phyloP scores from a whole-genome alignment of 2,329 filamentous ascomycete species.

The Fusarium sp. region DNA sequence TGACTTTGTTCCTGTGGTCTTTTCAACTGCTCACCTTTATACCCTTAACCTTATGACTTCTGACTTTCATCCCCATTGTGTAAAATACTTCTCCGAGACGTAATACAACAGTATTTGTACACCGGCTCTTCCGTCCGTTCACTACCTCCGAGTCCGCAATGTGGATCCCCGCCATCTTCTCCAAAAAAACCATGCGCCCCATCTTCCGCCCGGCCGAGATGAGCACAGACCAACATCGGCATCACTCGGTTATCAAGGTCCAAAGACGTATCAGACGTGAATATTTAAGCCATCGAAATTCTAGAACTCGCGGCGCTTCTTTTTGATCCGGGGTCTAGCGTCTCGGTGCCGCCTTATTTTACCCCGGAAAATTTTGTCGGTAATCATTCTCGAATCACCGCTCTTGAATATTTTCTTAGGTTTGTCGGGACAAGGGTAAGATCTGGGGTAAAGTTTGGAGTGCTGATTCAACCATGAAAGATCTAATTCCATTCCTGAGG shows the following conservation, averaged over 20 bases:
- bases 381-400: conserved; percentile 38
- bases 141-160: not conserved
- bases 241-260: conserved; percentile 43
- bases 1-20: not conserved
- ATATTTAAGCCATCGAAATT: not conserved
- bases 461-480: not conserved
- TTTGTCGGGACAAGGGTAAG: conserved; percentile 3
- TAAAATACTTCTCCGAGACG: not conserved
- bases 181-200: not conserved
- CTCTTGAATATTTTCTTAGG: not conserved
- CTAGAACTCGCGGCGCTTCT: conserved; percentile 16
- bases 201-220: conserved; percentile 37
- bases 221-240: conserved; percentile 48
- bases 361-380: conserved; percentile 42
- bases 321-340: conserved; percentile 16
- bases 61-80: not conserved
- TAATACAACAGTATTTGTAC: not conserved
- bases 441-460: conserved; percentile 22
- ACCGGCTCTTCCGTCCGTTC: not conserved
- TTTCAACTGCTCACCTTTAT: not conserved
- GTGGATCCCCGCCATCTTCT: conserved; percentile 1
- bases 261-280: not conserved
- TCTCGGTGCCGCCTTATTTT: conserved; percentile 6
- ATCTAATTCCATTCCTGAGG: too few relatives aligned
- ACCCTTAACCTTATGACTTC: rapidly evolving